Percentiles rank a stretch among this genome's conserved stretches.
Evolutionary conservation across 352 stramenopile genomes (phyloP).

Genomic region (Pythium biforme): DNA sequence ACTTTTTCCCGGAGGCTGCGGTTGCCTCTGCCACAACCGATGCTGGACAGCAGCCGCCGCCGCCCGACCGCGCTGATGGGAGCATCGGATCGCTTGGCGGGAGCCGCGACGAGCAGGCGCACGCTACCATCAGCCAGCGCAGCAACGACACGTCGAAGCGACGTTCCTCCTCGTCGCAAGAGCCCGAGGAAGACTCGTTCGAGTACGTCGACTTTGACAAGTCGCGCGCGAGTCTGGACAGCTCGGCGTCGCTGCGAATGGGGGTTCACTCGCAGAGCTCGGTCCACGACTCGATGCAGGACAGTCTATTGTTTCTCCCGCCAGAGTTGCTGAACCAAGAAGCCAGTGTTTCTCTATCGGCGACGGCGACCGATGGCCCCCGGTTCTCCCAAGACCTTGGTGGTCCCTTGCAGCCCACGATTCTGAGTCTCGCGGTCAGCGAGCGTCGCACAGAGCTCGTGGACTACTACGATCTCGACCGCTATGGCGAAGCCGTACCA

Average conservation of each 20-base stretch:
- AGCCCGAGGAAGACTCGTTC: slow-evolving; percentile 37
- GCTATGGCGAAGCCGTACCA: slow-evolving; percentile 59
- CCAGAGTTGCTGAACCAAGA: slow-evolving; percentile 23
- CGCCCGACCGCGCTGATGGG: no score
- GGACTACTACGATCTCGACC: slow-evolving; percentile 72
- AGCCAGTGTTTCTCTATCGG: slow-evolving; percentile 8
- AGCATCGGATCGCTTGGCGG: no score
- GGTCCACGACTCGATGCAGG: slow-evolving; percentile 51
- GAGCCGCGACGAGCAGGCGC: background rate
- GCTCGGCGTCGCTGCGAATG: slow-evolving; percentile 8
- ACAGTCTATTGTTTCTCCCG: slow-evolving; percentile 57
- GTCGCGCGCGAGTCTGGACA: slow-evolving; percentile 25
- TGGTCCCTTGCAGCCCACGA: slow-evolving; percentile 8
- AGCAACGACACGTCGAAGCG: background rate
- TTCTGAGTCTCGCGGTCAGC: background rate
- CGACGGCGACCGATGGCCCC: slow-evolving; percentile 12
- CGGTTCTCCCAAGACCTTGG: slow-evolving; percentile 1
- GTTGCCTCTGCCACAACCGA: no score
- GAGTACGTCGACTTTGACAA: slow-evolving; percentile 47
- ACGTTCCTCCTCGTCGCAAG: slow-evolving; percentile 3
- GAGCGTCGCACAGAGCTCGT: slow-evolving; percentile 32
- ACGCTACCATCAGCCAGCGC: background rate
- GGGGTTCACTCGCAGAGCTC: slow-evolving; percentile 35
- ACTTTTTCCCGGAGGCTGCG: slow-evolving; percentile 31
- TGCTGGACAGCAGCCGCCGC: no score